Percentiles rank a stretch among this genome's conserved stretches.
Evolutionary conservation across 768 basidiomycete species (phyloP).

Genomic region (Leccinum longicurvipes): DNA sequence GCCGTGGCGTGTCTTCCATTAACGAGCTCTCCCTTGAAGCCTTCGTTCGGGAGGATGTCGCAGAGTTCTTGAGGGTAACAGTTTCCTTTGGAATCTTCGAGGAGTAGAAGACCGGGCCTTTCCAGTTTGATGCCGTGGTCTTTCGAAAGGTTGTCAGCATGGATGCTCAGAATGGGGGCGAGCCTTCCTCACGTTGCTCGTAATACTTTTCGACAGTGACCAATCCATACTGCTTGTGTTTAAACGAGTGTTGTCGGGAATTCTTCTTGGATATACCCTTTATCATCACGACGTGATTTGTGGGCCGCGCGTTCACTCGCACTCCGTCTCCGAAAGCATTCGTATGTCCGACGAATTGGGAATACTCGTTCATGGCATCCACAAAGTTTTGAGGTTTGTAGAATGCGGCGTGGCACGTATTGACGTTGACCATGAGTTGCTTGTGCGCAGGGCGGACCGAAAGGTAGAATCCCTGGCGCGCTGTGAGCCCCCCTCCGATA

Average conservation of each 20-base stretch:
- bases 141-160: conserved; percentile 15
- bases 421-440: conserved; percentile 53
- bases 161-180: neutral
- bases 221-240: conserved; percentile 31
- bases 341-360: conserved; percentile 43
- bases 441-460: conserved; percentile 40
- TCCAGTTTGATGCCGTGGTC: conserved; percentile 38
- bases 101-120: conserved; percentile 37
- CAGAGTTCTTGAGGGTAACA: conserved; percentile 48
- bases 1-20: conserved; percentile 40
- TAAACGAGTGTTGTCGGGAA: conserved; percentile 40
- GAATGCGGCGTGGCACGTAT: conserved; percentile 48
- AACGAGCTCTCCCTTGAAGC: conserved; percentile 46
- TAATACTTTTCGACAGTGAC: conserved; percentile 49
- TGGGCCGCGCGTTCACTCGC: conserved; percentile 59
- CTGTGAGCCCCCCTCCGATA: conserved; percentile 52
- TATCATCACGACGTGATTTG: conserved; percentile 67
- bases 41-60: conserved; percentile 39
- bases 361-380: conserved; percentile 38
- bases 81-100: conserved; percentile 37
- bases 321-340: conserved; percentile 61
- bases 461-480: conserved; percentile 48
- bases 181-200: conserved; percentile 32
- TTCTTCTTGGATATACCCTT: conserved; percentile 42
- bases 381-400: conserved; percentile 42